Evolutionary conservation across 225 moss, liverwort and hornwort genomes (phyloP).

Genomic region (Polytrichum commune): DNA sequence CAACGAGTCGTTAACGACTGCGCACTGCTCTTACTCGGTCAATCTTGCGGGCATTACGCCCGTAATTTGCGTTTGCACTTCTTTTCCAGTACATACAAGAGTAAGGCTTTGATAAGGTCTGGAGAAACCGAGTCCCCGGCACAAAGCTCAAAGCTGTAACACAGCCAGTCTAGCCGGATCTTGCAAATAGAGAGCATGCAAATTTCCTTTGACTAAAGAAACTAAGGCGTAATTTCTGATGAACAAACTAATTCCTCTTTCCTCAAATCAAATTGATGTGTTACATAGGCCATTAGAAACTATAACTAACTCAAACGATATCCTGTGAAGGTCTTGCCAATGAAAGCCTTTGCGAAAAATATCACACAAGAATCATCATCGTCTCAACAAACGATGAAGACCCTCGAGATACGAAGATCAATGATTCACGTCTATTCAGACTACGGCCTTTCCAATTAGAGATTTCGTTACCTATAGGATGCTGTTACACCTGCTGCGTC

Average conservation of each 20-base stretch:
- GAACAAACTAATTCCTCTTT: too few relatives aligned
- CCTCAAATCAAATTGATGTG: too few relatives aligned
- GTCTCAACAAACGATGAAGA: too few relatives aligned
- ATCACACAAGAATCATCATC: background rate
- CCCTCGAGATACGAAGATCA: too few relatives aligned
- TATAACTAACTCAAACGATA: background rate
- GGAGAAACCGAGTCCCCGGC: background rate
- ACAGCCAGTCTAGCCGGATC: background rate
- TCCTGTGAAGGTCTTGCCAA: background rate
- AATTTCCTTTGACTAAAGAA: too few relatives aligned
- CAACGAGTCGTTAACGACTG: background rate
- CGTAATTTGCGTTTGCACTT: background rate
- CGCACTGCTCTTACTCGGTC: background rate
- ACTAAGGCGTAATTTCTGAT: too few relatives aligned
- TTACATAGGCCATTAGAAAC: too few relatives aligned
- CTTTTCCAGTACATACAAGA: background rate
- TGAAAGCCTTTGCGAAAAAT: background rate
- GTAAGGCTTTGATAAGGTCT: background rate
- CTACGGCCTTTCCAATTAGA: background rate
- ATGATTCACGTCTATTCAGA: too few relatives aligned
- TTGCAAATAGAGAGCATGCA: too few relatives aligned
- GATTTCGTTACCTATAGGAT: conserved; percentile 12
- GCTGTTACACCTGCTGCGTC: conserved; percentile 1
- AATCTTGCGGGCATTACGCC: too few relatives aligned
- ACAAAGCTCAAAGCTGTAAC: background rate